Base-by-base conservation (phyloP, 2,329 filamentous ascomycete genomes). In the Macroventuria anomochaeta region DNA sequence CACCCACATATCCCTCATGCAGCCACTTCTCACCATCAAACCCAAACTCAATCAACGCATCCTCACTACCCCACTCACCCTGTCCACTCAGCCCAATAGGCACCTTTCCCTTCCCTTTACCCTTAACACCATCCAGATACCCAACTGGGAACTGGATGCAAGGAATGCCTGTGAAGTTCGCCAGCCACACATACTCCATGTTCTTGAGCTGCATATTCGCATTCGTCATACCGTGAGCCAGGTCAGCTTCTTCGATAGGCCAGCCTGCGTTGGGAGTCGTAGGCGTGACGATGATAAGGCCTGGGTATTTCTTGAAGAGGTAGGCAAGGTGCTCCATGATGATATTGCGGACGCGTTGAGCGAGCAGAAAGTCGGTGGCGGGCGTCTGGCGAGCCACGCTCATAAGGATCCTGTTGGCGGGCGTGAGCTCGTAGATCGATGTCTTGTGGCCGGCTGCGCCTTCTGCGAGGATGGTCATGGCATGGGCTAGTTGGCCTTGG, bases 101-200 rank as follows among this genome's bases (percentile, higher is more conserved):
- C 2, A 84, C 71, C 63, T 78, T 81, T 0, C 88, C 88, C 51
- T 80, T 76, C 0, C 64, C 64, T 7, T 41, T 44, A 1, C 83
- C 85, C 61, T 82, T 77, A 5, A 76, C 75, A 0, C 83, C 79
- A 21, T 84, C 77, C 3, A 79, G 82, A 75, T 92, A 96, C 0
- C 90, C 92, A 10, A 90, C 86, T 0, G 93, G 91, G 29, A 85
- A 86, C 38, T 80, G 86, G 11, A 96, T 83, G 1, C 90, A 86
- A 0, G 93, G 93, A 41, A 87, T 87, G 0, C 93, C 93, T 0
- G 82, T 85, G 63, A 91, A 87, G 74, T 97, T 97, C 6, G 92
- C 89, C 29, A 96, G 75, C 83, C 89, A 96, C 13, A 90, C 86
- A 75, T 91, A 96, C 73, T 88, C 85, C 91, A 96, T 96, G 68